Conservation (phyloP, 331 rosid species). For the Cydonia oblonga region DNA sequence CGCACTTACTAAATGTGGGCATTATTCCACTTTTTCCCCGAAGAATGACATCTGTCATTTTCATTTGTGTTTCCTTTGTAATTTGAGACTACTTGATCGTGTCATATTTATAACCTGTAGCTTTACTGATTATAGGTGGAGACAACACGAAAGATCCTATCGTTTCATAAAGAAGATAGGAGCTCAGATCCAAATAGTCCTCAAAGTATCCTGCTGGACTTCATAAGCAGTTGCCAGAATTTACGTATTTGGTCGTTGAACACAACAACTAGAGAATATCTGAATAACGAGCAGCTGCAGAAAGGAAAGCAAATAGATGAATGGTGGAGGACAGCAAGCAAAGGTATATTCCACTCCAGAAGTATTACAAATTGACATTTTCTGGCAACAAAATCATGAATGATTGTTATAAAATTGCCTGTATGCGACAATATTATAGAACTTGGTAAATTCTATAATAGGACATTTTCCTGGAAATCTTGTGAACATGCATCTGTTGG, state of each 20-base stretch:
- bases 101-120: slow-evolving; percentile 11
- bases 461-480: background rate
- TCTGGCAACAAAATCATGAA: background rate
- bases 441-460: background rate
- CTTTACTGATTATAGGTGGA: slow-evolving; percentile 53
- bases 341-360: slow-evolving; percentile 47
- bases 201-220: slow-evolving; percentile 85
- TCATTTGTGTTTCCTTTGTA: slow-evolving; percentile 4
- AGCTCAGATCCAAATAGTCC: slow-evolving; percentile 82
- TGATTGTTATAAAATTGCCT: background rate
- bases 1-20: background rate
- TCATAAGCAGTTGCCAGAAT: slow-evolving; percentile 92
- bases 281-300: slow-evolving; percentile 91
- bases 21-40: slow-evolving; percentile 1
- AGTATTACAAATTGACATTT: background rate
- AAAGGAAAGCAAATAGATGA: slow-evolving; percentile 99
- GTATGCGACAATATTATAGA: background rate
- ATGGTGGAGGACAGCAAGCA: slow-evolving; percentile 97
- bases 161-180: slow-evolving; percentile 92
- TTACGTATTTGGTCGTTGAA: slow-evolving; percentile 97
- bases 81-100: slow-evolving; percentile 12
- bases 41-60: slow-evolving; percentile 9
- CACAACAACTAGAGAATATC: slow-evolving; percentile 81
- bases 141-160: slow-evolving; percentile 81
- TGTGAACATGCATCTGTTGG: background rate